A percentile compares a stretch with the other conserved stretches of the same genome.
Conservation (phyloP, 2,329 filamentous ascomycete species). For the Colletotrichum sp. region DNA sequence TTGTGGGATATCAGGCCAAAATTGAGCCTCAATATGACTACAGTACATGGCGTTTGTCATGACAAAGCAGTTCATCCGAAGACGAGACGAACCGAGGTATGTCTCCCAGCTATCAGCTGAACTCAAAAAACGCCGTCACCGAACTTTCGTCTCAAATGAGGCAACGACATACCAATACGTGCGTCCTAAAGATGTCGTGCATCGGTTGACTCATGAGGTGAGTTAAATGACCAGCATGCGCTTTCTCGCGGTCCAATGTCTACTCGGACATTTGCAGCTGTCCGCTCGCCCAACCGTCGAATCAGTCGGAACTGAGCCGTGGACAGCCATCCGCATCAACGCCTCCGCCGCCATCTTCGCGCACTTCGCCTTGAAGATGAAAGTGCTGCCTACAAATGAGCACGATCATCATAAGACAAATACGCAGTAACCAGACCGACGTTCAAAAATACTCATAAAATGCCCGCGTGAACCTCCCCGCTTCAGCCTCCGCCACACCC, state of each 20-base stretch:
- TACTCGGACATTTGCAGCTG: not conserved
- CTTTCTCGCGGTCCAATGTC: not conserved
- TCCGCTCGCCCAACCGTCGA: not conserved
- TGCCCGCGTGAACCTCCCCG: not conserved
- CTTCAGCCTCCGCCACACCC: not conserved
- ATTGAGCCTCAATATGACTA: not conserved
- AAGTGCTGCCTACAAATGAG: not conserved
- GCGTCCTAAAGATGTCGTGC: not conserved
- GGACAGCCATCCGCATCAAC: not conserved
- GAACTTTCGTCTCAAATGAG: not conserved
- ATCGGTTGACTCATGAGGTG: not conserved
- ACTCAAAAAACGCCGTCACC: not conserved
- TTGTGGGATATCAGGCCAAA: not conserved
- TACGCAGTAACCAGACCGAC: not conserved
- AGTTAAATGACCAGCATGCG: not conserved
- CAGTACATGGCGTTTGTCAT: not conserved
- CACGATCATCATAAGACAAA: not conserved
- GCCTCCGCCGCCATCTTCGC: not conserved
- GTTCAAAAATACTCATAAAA: not conserved
- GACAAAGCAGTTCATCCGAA: not conserved
- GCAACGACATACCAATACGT: not conserved
- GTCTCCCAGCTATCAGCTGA: not conserved
- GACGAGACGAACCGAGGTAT: not conserved
- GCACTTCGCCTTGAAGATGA: not conserved
- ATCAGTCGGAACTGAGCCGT: not conserved